phyloP scores from a whole-genome alignment of 2,329 filamentous ascomycete genomes.

The Penicillium sp. region DNA sequence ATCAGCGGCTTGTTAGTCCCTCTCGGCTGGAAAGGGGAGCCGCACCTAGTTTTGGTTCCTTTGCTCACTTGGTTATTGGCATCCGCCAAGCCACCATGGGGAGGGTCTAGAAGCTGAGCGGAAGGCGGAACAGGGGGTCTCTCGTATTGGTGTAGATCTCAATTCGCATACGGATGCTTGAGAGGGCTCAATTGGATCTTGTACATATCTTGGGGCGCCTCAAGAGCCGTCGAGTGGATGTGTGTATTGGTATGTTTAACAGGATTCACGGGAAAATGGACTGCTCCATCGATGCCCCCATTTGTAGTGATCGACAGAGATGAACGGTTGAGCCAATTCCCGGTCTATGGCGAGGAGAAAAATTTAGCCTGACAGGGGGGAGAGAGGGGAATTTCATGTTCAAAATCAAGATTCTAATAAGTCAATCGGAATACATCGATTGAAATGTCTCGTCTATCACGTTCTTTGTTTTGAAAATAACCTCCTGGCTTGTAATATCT shows the following conservation, averaged over 20 bases:
- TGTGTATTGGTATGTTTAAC: not conserved
- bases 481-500: not conserved
- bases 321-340: not conserved
- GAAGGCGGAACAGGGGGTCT: not conserved
- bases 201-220: not conserved
- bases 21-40: conserved; percentile 3
- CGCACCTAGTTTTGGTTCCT: not conserved
- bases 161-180: not conserved
- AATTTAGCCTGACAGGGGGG: not conserved
- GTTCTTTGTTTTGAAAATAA: not conserved
- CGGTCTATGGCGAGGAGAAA: not conserved
- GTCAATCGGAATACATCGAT: not conserved
- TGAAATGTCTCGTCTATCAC: not conserved
- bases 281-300: not conserved
- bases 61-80: not conserved
- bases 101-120: not conserved
- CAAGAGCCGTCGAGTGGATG: not conserved
- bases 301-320: not conserved
- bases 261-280: not conserved
- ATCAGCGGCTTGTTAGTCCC: conserved; percentile 7
- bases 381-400: not conserved
- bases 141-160: not conserved
- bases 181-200: not conserved
- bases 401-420: not conserved
- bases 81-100: not conserved